Base-by-base conservation (phyloP, 1,139 yeast species). In the Magnusiomyces clavatus region DNA sequence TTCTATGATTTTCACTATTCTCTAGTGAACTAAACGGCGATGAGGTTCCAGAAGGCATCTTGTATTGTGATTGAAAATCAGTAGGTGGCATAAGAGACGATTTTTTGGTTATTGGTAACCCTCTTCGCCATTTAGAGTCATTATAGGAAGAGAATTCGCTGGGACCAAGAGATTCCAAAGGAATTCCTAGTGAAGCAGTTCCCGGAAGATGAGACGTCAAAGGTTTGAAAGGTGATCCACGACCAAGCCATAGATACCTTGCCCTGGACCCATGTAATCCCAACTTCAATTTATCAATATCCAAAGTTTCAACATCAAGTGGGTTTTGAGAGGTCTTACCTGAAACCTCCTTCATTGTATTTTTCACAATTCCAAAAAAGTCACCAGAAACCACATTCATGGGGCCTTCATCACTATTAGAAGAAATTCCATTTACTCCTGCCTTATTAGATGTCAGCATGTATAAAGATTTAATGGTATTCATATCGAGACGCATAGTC, bases 321-420 rank as follows among this genome's bases (percentile, higher is more conserved):
- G 78, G 69, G 13, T 66, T 58, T 49, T 72, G 73, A 42, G 69
- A 69, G 8, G 73, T 65, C 53, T 67, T 69, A 34, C 77, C 74
- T 0, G 79, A 70, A 2, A 80, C 74, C 61, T 86, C 95, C 61
- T 83, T 87, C 47, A 86, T 87, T 0, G 90, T 83, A 31, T 78
- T 77, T 59, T 84, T 86, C 43, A 86, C 87, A 51, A 84, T 69
- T 50, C 83, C 83, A 56, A 82, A 77, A 50, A 83, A 70, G 61
- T 84, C 83, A 1, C 73, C 69, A 24, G 67, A 69, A 1, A 72
- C 66, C 11, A 38, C 42, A 39, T 51, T 10, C 16, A 14, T 14
- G 39, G n/a, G n/a, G 39, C 39, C 39, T 37, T 14, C 39, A 37
- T 37, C n/a, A n/a, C 6, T 12, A n/a, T 17, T 19, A 39, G 11